phyloP scores from a whole-genome alignment of 2,329 filamentous ascomycete genomes.

The Trichoderma aggressivum region DNA sequence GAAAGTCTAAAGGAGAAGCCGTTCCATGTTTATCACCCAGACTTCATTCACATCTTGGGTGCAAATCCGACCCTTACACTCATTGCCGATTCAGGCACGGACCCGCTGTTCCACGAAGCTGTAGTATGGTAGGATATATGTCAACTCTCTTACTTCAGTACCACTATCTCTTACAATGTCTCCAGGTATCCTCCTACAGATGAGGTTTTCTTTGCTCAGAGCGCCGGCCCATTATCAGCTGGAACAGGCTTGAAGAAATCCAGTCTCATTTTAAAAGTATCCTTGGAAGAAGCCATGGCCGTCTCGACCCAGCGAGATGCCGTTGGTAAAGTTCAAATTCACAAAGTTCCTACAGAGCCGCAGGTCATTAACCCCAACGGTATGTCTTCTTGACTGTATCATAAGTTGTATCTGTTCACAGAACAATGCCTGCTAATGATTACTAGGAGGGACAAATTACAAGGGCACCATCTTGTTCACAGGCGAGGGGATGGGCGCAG shows the following conservation, averaged over 20 bases:
- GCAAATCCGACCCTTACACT: conserved; percentile 45
- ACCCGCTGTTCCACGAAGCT: conserved; percentile 51
- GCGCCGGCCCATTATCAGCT: conserved; percentile 41
- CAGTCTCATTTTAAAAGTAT: conserved; percentile 46
- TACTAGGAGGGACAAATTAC: conserved; percentile 47
- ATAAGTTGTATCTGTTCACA: not conserved
- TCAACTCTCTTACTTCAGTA: not conserved
- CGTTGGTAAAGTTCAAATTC: conserved; percentile 40
- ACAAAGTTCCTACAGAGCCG: conserved; percentile 41
- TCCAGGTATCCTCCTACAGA: conserved; percentile 37
- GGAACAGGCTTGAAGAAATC: conserved; percentile 49
- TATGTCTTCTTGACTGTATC: conserved; percentile 24
- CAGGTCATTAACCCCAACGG: conserved; percentile 50
- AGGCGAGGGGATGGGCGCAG: conserved; percentile 48
- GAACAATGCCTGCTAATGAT: not conserved
- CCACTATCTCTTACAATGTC: not conserved
- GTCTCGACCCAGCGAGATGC: conserved; percentile 38
- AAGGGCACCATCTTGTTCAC: conserved; percentile 47
- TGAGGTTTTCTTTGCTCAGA: conserved; percentile 51
- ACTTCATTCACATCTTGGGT: conserved; percentile 46
- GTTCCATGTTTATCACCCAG: conserved; percentile 45
- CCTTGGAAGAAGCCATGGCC: conserved; percentile 40
- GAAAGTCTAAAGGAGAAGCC: conserved; percentile 38
- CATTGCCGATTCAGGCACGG: conserved; percentile 39
- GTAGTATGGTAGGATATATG: conserved; percentile 42